Conservation (phyloP, 2,329 filamentous ascomycete species). For the Colletotrichum cuscutae region DNA sequence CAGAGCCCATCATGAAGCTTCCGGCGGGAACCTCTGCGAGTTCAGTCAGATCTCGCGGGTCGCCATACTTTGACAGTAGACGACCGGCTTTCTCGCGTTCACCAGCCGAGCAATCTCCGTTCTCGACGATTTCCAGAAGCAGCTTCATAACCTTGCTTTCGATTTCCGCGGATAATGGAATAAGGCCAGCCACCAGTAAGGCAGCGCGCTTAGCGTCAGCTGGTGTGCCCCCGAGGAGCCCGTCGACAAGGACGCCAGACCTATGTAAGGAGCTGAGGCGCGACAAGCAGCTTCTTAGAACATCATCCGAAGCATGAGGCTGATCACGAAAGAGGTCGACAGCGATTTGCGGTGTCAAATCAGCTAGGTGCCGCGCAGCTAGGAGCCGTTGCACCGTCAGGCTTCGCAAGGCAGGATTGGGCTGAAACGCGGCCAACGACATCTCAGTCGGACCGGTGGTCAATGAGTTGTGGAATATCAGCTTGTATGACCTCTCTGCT, state of each 20-base stretch:
- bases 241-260: neutral
- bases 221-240: neutral
- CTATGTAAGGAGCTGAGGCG: neutral
- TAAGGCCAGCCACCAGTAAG: slow-evolving; percentile 2
- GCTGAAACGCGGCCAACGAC: neutral
- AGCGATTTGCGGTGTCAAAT: neutral
- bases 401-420: neutral
- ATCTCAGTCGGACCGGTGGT: fast-evolving
- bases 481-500: neutral
- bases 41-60: slow-evolving; percentile 10
- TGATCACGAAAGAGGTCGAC: neutral
- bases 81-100: slow-evolving; percentile 8
- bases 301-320: neutral
- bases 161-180: neutral
- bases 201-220: neutral
- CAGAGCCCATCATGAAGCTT: slow-evolving; percentile 17
- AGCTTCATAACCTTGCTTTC: neutral
- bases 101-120: neutral
- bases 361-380: neutral
- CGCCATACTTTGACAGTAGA: neutral
- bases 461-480: neutral
- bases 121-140: neutral
- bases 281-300: neutral
- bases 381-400: neutral
- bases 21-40: slow-evolving; percentile 7